phyloP scores from a whole-genome alignment of 106 monocot species.

The Dioscorea alata region DNA sequence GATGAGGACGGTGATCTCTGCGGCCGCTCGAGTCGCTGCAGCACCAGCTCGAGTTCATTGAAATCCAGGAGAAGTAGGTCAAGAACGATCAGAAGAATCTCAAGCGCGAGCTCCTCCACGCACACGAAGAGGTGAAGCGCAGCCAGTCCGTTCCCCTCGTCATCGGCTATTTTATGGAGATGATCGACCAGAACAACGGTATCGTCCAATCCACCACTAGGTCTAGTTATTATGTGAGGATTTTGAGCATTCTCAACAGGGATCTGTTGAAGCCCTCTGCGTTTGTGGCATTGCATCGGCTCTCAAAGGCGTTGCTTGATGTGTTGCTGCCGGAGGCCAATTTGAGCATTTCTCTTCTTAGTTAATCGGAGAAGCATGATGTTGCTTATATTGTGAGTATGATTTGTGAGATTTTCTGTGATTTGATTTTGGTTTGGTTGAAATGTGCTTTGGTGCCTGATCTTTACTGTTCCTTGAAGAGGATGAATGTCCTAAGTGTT shows the following conservation, averaged over 20 bases:
- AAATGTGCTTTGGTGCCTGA: no score
- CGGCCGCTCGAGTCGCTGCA: constrained; percentile 74
- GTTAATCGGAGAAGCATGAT: constrained; percentile 69
- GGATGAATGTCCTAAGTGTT: no score
- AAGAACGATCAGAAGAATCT: constrained; percentile 99
- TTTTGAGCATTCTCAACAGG: constrained; percentile 85
- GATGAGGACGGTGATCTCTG: constrained; percentile 72
- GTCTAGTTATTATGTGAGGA: constrained; percentile 93
- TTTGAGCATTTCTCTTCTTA: constrained; percentile 74
- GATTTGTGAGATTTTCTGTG: not conserved
- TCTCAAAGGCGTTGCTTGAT: constrained; percentile 93
- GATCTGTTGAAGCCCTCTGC: constrained; percentile 96
- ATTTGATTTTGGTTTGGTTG: no score
- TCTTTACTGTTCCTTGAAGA: no score
- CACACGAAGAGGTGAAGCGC: constrained; percentile 99
- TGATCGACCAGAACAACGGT: constrained; percentile 97
- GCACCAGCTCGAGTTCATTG: constrained; percentile 93
- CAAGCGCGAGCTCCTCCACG: constrained; percentile 87
- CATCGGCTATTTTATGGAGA: constrained; percentile 99
- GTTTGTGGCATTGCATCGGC: constrained; percentile 88
- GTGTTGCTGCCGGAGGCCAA: constrained; percentile 96
- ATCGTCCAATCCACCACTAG: constrained; percentile 97
- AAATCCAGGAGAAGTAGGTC: constrained; percentile 95
- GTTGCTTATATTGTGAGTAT: constrained; percentile 60
- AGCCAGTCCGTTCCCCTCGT: constrained; percentile 98